phyloP scores from a whole-genome alignment of 768 basidiomycete genomes.

The Phanerochaete sordida region DNA sequence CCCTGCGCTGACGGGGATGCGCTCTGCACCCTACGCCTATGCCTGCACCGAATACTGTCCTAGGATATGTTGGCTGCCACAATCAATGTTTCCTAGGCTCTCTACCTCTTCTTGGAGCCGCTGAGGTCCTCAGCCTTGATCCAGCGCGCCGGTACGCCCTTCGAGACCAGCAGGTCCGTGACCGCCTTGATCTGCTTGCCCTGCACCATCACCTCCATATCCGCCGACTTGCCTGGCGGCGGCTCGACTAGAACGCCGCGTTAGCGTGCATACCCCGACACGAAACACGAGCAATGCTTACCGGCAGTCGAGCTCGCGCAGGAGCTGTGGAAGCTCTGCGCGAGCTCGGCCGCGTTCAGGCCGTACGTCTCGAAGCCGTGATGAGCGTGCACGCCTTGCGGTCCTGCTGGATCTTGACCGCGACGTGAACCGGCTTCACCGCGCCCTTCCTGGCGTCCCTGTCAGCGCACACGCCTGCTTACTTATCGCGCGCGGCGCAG shows the following conservation, averaged over 20 bases:
- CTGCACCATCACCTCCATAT: slow-evolving; percentile 76
- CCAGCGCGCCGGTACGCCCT: slow-evolving; percentile 82
- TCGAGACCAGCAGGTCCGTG: slow-evolving; percentile 58
- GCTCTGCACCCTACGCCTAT: no score
- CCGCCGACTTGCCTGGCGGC: slow-evolving; percentile 51
- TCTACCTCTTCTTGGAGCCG: slow-evolving; percentile 42
- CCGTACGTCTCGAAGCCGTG: slow-evolving; percentile 76
- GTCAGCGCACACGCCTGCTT: background rate
- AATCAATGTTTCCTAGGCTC: no score
- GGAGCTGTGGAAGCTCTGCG: slow-evolving; percentile 69
- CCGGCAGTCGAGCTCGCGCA: slow-evolving; percentile 83
- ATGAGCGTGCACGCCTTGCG: slow-evolving; percentile 74
- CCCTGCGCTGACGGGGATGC: no score
- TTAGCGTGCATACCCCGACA: background rate
- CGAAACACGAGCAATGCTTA: slow-evolving; percentile 28
- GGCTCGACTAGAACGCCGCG: slow-evolving; percentile 47
- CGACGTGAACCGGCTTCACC: slow-evolving; percentile 65
- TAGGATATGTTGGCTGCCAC: no score
- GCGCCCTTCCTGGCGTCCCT: slow-evolving; percentile 68
- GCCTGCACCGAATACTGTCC: no score
- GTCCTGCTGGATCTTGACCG: slow-evolving; percentile 72
- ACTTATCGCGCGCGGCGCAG: background rate
- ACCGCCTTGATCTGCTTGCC: slow-evolving; percentile 75
- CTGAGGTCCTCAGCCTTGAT: slow-evolving; percentile 51
- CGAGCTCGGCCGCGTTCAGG: slow-evolving; percentile 65